Evolutionary conservation across 441 rosid species (phyloP), one percentile per base, ranked within the genome.

Genomic region (Iberis amara): DNA sequence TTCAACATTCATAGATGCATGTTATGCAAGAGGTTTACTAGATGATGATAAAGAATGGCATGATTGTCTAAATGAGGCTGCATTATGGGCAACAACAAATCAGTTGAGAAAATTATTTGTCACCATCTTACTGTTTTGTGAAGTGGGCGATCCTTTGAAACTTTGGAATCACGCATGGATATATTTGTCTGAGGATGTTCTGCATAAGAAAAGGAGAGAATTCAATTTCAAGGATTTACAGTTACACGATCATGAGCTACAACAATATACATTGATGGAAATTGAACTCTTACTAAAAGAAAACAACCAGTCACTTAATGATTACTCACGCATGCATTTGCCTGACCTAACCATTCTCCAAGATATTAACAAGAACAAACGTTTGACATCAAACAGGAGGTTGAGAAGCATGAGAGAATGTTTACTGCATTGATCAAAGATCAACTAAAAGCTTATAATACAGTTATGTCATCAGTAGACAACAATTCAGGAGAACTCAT

Each of bases 151-250:
- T 4, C 47, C 47, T 0, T 0, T 13, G 0, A 10, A 14, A 0
- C 14, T 53, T 2, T 53, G 58, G 58, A 30, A 12, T 0, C 13
- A 14, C 2, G 7, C 11, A 0, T 53, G 58, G 58, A 53, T 26
- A 1, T 12, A 0, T 0, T 5, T 38, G 0, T 1, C 36, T 0
- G 58, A 53, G 1, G 47, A 53, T 3, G 28, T 53, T 2, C 11
- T 39, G 0, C 5, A 26, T 11, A 52, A n/a, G n/a, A 11, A 52
- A 5, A 3, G 8, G 13, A 11, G 8, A 4, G 35, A 12, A 9
- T 26, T 52, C 1, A 3, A 4, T 1, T 39, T 39, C 23, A 8
- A 0, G 0, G 15, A 2, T 2, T 38, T 44, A 8, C 0, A 38
- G 0, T 1, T 52, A 3, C 0, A 8, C 0, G 57, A 39, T 18